Conservation (phyloP, 805 yeast species). For the Lachancea mirantina region DNA sequence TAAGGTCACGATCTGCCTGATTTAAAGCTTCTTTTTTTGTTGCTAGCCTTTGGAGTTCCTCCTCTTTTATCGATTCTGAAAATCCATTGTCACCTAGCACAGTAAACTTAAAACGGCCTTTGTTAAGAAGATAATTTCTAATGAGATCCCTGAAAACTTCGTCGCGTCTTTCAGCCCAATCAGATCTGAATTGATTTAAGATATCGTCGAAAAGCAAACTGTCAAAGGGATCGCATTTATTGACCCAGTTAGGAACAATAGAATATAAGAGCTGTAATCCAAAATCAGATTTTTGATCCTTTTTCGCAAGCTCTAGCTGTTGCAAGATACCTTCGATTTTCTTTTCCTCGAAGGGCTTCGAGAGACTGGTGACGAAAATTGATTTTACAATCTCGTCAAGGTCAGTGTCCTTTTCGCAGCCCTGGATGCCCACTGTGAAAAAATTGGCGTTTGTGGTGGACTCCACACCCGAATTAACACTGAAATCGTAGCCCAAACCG, state of each 20-base stretch:
- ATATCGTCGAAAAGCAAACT: conserved; percentile 57
- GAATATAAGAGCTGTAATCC: conserved; percentile 73
- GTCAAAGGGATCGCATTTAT: conserved; percentile 69
- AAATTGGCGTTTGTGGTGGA: conserved; percentile 68
- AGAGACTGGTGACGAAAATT: conserved; percentile 40
- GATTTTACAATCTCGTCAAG: conserved; percentile 43
- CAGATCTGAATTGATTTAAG: conserved; percentile 52
- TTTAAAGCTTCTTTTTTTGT: conserved; percentile 38
- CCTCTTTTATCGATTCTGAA: conserved; percentile 41
- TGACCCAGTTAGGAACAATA: conserved; percentile 79
- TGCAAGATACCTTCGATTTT: conserved; percentile 83
- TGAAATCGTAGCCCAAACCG: conserved; percentile 77
- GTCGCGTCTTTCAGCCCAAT: conserved; percentile 47
- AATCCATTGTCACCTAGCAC: conserved; percentile 66
- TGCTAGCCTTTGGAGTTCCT: conserved; percentile 51
- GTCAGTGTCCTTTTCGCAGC: conserved; percentile 44
- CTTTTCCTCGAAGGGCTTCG: conserved; percentile 42
- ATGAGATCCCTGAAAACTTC: conserved; percentile 54
- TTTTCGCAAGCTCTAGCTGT: conserved; percentile 76
- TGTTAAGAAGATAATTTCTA: conserved; percentile 41
- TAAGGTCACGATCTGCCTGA: conserved; percentile 48
- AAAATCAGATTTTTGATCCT: conserved; percentile 83
- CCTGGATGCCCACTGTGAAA: conserved; percentile 82
- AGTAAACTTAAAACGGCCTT: conserved; percentile 61
- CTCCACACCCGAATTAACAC: conserved; percentile 84